Percentiles rank a stretch among this genome's conserved stretches.
These are phyloP conservation scores for Pachyrhizus erosus DNA, from an alignment of 306 rosid genomes.

Conservation along the genomic window DNA sequence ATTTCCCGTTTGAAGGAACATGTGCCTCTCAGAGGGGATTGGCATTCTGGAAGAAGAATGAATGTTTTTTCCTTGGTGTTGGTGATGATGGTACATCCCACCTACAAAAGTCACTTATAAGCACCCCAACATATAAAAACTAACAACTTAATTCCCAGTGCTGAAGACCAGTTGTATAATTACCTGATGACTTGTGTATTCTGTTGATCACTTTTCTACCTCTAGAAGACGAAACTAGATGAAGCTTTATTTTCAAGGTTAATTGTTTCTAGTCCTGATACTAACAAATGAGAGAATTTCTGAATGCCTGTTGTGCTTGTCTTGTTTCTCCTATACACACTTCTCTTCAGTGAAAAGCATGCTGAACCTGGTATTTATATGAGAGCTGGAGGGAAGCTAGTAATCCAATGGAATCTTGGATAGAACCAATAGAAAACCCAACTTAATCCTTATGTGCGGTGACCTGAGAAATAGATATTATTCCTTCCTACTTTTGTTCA, in stretches of 20 bases:
- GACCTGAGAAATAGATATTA: slow-evolving; percentile 68
- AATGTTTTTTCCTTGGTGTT: slow-evolving; percentile 67
- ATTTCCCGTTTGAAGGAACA: slow-evolving; percentile 74
- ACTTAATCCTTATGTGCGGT: slow-evolving; percentile 52
- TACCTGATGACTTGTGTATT: slow-evolving; percentile 49
- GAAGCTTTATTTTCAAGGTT: slow-evolving; percentile 42
- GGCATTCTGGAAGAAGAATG: slow-evolving; percentile 72
- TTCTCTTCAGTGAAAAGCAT: slow-evolving; percentile 53
- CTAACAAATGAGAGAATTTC: slow-evolving; percentile 39
- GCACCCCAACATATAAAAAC: slow-evolving; percentile 33
- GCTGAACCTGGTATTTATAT: slow-evolving; percentile 59
- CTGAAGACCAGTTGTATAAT: slow-evolving; percentile 28
- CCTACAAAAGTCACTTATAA: slow-evolving; percentile 43
- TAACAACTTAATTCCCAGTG: slow-evolving; percentile 24
- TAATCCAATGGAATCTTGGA: slow-evolving; percentile 58
- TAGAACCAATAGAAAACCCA: slow-evolving; percentile 57
- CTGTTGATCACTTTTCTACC: slow-evolving; percentile 42
- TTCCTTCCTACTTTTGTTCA: slow-evolving; percentile 62
- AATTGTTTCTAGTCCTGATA: background rate
- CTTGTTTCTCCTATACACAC: slow-evolving; percentile 42
- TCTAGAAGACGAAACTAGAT: slow-evolving; percentile 42
- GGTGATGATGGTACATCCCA: slow-evolving; percentile 77
- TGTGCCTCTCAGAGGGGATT: slow-evolving; percentile 71
- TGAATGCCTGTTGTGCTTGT: slow-evolving; percentile 42
- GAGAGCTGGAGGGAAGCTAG: slow-evolving; percentile 37